Evolutionary conservation across 768 basidiomycete species (phyloP).

Genomic region (Podaxis rugospora): DNA sequence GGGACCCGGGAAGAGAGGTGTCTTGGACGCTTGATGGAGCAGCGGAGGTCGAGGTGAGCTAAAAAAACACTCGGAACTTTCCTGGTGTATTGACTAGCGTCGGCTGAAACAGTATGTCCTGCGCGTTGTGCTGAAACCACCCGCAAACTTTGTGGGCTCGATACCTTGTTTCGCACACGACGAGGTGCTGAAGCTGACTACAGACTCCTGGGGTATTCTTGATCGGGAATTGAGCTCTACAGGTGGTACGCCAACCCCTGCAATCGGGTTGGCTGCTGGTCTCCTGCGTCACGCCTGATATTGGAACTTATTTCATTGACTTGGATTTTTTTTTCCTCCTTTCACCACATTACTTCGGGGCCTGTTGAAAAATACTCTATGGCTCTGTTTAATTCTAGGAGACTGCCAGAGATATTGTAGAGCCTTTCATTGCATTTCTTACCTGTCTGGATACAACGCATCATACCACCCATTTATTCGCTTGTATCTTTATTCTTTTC

Average conservation of each 20-base stretch:
- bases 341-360: neutral
- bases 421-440: neutral
- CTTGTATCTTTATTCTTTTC: constrained; percentile 4
- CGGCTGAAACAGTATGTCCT: constrained; percentile 31
- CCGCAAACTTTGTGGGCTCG: constrained; percentile 22
- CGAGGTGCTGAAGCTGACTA: constrained; percentile 30
- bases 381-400: neutral
- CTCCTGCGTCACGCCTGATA: constrained; percentile 12
- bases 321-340: neutral
- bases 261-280: constrained; percentile 28
- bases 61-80: neutral
- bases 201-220: constrained; percentile 34
- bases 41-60: constrained; percentile 24
- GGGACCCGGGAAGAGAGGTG: constrained; percentile 29
- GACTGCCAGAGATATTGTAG: neutral
- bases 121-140: constrained; percentile 28
- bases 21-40: constrained; percentile 31
- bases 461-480: neutral
- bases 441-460: neutral
- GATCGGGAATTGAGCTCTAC: constrained; percentile 32
- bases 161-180: constrained; percentile 34
- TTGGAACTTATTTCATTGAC: neutral
- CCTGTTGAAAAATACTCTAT: neutral
- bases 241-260: constrained; percentile 35
- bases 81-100: neutral